These are phyloP conservation scores for Podaxis pistillaris DNA, from an alignment of 768 basidiomycete species.

Conservation along the genomic window DNA sequence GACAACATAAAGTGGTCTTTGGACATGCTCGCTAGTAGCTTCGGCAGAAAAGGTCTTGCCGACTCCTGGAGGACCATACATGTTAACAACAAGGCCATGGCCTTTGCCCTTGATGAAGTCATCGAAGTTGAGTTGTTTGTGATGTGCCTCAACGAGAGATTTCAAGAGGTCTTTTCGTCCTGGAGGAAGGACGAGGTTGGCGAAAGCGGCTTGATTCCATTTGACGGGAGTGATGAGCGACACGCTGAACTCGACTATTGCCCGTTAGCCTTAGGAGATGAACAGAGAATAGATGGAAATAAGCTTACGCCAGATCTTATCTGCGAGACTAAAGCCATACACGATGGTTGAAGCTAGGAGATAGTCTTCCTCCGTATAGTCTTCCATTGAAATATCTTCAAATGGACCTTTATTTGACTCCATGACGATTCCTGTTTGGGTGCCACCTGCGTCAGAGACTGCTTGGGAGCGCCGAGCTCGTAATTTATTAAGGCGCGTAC, in stretches of 20 bases:
- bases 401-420: conserved; percentile 13
- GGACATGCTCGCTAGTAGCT: conserved; percentile 55
- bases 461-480: neutral
- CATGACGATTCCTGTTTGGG: conserved; percentile 13
- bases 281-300: neutral
- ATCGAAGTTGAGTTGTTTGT: conserved; percentile 49
- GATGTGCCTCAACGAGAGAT: conserved; percentile 58
- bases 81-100: conserved; percentile 55
- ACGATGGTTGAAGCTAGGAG: conserved; percentile 55
- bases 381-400: conserved; percentile 28
- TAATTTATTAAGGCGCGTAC: too few relatives aligned
- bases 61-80: conserved; percentile 59
- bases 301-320: conserved; percentile 57
- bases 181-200: conserved; percentile 55
- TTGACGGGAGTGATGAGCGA: conserved; percentile 50
- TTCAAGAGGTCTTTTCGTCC: conserved; percentile 53
- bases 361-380: conserved; percentile 51
- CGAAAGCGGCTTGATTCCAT: conserved; percentile 58
- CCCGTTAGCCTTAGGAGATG: neutral
- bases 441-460: neutral
- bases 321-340: conserved; percentile 60
- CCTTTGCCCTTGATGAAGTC: conserved; percentile 68
- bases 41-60: conserved; percentile 63
- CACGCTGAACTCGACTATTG: conserved; percentile 58
- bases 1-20: conserved; percentile 50